These are phyloP conservation scores for Pulveroboletus sp. DNA, from an alignment of 768 basidiomycete species.

Conservation along the genomic window DNA sequence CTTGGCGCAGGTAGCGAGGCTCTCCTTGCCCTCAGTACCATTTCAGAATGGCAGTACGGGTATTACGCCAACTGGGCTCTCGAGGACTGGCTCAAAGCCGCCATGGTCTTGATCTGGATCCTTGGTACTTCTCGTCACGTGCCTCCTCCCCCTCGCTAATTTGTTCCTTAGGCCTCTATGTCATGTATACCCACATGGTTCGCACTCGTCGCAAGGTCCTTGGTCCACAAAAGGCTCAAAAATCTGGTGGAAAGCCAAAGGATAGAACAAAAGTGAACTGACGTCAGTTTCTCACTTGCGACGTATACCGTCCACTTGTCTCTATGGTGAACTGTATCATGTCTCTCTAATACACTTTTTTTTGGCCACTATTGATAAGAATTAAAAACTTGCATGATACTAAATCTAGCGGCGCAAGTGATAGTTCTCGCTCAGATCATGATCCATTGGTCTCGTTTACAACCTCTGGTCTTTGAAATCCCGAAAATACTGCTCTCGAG, in stretches of 20 bases:
- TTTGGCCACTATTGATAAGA: neutral
- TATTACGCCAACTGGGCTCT: slow-evolving; percentile 45
- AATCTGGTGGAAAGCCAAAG: slow-evolving; percentile 34
- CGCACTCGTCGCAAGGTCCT: slow-evolving; percentile 52
- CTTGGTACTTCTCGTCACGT: slow-evolving; percentile 53
- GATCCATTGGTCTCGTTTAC: slow-evolving; percentile 6
- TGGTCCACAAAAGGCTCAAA: slow-evolving; percentile 31
- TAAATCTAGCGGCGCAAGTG: neutral
- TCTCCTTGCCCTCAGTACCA: slow-evolving; percentile 70
- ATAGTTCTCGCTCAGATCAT: slow-evolving; percentile 2
- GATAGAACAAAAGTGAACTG: slow-evolving; percentile 21
- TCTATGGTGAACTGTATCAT: neutral
- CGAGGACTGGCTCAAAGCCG: slow-evolving; percentile 53
- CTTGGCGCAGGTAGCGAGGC: slow-evolving; percentile 91
- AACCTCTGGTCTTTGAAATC: slow-evolving; percentile 9
- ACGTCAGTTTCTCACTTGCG: neutral
- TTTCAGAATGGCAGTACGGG: slow-evolving; percentile 48
- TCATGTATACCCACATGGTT: slow-evolving; percentile 59
- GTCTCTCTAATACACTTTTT: slow-evolving; percentile 21
- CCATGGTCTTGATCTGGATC: slow-evolving; percentile 80
- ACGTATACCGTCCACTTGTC: neutral
- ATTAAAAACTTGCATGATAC: neutral
- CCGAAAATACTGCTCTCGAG: neutral
- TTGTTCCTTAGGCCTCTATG: slow-evolving; percentile 39
- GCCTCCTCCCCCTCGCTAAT: neutral